A percentile compares a stretch with the other conserved stretches of the same genome.
Evolutionary conservation across 371 early-diverging fungal species (phyloP).

Genomic region (Zancudomyces culisetae): DNA sequence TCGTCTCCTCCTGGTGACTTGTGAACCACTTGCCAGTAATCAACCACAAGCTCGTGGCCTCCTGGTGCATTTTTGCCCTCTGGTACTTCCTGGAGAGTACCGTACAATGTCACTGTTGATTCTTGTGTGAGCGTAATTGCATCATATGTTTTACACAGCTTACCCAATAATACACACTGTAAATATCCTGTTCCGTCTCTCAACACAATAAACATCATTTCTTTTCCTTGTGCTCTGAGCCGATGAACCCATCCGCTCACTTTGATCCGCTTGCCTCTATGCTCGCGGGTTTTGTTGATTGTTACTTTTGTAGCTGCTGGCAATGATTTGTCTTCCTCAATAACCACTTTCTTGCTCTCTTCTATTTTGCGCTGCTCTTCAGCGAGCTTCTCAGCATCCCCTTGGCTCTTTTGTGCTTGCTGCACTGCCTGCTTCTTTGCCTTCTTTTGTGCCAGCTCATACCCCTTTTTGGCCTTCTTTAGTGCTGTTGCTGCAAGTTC

Average conservation of each 20-base stretch:
- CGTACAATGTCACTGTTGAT: slow-evolving; percentile 76
- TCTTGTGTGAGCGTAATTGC: slow-evolving; percentile 83
- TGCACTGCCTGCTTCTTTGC: slow-evolving; percentile 60
- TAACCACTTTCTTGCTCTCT: slow-evolving; percentile 59
- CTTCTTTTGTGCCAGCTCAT: slow-evolving; percentile 65
- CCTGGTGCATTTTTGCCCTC: slow-evolving; percentile 93
- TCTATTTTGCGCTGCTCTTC: slow-evolving; percentile 64
- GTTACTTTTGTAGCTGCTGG: slow-evolving; percentile 52
- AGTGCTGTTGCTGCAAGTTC: slow-evolving; percentile 72
- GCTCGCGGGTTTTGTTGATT: slow-evolving; percentile 40
- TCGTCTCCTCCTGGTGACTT: slow-evolving; percentile 92
- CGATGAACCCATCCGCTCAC: slow-evolving; percentile 95
- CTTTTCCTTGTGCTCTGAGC: slow-evolving; percentile 87
- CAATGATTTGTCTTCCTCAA: slow-evolving; percentile 54
- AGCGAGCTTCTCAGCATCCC: slow-evolving; percentile 40
- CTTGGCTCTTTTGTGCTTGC: slow-evolving; percentile 46
- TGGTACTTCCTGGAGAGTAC: slow-evolving; percentile 70
- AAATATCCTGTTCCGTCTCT: slow-evolving; percentile 89
- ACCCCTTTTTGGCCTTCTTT: slow-evolving; percentile 81
- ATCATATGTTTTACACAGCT: slow-evolving; percentile 85
- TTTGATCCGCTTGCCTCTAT: slow-evolving; percentile 59
- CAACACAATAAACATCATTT: slow-evolving; percentile 83
- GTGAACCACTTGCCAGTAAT: slow-evolving; percentile 88
- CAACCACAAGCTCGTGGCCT: slow-evolving; percentile 83
- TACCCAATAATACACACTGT: slow-evolving; percentile 81